These are phyloP conservation scores for Populus nigra DNA, from an alignment of 345 rosid species.

Conservation along the genomic window DNA sequence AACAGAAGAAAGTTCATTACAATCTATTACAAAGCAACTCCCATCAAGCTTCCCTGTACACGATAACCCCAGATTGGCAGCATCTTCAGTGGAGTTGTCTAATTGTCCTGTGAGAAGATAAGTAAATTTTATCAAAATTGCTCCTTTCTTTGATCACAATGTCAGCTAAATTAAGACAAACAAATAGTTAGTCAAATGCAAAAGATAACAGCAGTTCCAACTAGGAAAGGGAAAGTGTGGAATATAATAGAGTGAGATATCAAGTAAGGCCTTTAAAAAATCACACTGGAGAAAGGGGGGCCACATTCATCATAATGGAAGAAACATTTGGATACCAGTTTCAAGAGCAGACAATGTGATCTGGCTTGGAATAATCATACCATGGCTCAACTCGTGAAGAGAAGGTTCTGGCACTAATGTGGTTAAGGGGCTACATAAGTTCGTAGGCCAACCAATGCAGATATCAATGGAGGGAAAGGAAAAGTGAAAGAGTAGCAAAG, in stretches of 20 bases:
- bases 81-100: neutral
- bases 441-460: neutral
- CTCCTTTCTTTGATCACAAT: neutral
- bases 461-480: neutral
- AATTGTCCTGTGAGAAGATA: neutral
- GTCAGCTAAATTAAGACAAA: constrained; percentile 1
- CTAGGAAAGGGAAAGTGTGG: neutral
- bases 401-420: neutral
- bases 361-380: neutral
- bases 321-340: neutral
- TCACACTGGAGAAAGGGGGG: neutral
- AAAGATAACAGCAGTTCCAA: neutral
- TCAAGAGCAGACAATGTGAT: neutral
- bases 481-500: neutral
- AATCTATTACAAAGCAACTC: constrained; percentile 27
- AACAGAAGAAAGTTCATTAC: constrained; percentile 11
- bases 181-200: neutral
- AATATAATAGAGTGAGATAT: neutral
- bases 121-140: neutral
- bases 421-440: neutral
- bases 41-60: constrained; percentile 20
- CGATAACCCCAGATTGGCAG: constrained; percentile 2
- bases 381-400: neutral
- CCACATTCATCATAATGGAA: neutral
- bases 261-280: neutral